A percentile compares a stretch with the other conserved stretches of the same genome.
Conservation (phyloP, 116 monocot genomes). For the Thalassia testudinum region DNA sequence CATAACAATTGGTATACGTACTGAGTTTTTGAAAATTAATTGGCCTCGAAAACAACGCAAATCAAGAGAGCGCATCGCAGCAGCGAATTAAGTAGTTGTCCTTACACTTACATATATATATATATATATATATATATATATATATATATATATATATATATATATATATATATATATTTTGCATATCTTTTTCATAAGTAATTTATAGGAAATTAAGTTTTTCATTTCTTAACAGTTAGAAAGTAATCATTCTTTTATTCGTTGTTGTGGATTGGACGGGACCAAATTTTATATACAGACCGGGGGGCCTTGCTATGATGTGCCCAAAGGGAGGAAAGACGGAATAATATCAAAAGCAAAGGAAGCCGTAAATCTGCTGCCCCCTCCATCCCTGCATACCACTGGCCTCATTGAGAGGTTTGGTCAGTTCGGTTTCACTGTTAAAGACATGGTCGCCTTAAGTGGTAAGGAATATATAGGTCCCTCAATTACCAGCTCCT, state of each 20-base stretch:
- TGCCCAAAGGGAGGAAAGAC: conserved; percentile 49
- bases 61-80: too few species aligned
- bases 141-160: too few species aligned
- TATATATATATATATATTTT: too few species aligned
- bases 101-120: too few species aligned
- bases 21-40: too few species aligned
- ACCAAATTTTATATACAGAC: conserved; percentile 11
- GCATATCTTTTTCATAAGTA: too few species aligned
- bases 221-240: not conserved
- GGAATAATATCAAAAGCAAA: conserved; percentile 41
- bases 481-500: too few species aligned
- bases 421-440: conserved; percentile 35
- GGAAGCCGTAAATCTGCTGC: conserved; percentile 45
- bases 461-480: conserved; percentile 22
- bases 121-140: too few species aligned
- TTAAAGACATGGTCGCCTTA: conserved; percentile 43
- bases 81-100: too few species aligned
- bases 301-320: conserved; percentile 48
- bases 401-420: conserved; percentile 34
- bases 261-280: not conserved
- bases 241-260: not conserved
- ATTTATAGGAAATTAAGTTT: not conserved
- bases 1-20: too few species aligned
- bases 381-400: conserved; percentile 28
- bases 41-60: too few species aligned